These are phyloP conservation scores for Chalaropsis thielavioides DNA, from an alignment of 2,329 filamentous ascomycete genomes.

Conservation along the genomic window DNA sequence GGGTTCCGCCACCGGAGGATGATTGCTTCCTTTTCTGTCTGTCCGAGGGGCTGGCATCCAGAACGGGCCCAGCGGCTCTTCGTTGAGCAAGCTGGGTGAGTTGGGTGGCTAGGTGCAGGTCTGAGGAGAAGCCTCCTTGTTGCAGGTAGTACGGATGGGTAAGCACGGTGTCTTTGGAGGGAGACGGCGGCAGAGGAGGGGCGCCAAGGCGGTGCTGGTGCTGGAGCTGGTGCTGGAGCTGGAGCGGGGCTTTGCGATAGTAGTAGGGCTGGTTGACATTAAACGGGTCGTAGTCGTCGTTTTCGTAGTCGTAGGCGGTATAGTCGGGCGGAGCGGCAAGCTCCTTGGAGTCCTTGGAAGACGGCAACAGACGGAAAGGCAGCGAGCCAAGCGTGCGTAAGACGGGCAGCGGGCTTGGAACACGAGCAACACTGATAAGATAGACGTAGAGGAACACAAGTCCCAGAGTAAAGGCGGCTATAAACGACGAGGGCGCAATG, in stretches of 20 bases:
- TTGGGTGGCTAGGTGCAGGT: slow-evolving; percentile 16
- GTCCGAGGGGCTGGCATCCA: slow-evolving; percentile 13
- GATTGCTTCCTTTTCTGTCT: slow-evolving; percentile 5
- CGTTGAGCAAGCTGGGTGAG: slow-evolving; percentile 13
- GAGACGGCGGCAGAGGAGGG: background rate
- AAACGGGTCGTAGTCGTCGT: slow-evolving; percentile 10
- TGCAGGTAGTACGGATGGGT: slow-evolving; percentile 15
- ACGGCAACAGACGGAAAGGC: slow-evolving; percentile 5
- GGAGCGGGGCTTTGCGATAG: background rate
- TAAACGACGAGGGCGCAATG: slow-evolving; percentile 43
- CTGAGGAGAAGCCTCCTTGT: slow-evolving; percentile 15
- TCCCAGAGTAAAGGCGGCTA: slow-evolving; percentile 36
- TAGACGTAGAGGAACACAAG: slow-evolving; percentile 40
- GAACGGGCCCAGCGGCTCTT: slow-evolving; percentile 5
- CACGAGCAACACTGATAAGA: slow-evolving; percentile 21
- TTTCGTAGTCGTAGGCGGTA: slow-evolving; percentile 5
- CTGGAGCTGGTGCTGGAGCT: background rate
- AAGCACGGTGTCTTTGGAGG: slow-evolving; percentile 6
- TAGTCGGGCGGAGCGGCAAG: background rate
- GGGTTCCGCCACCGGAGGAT: background rate
- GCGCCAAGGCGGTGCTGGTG: background rate
- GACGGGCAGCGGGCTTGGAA: slow-evolving; percentile 15
- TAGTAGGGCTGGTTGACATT: slow-evolving; percentile 3
- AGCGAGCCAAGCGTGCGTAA: slow-evolving; percentile 14
- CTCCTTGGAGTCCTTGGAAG: background rate